phyloP scores from a whole-genome alignment of 2,329 filamentous ascomycete species.

The Parastagonospora avenae region DNA sequence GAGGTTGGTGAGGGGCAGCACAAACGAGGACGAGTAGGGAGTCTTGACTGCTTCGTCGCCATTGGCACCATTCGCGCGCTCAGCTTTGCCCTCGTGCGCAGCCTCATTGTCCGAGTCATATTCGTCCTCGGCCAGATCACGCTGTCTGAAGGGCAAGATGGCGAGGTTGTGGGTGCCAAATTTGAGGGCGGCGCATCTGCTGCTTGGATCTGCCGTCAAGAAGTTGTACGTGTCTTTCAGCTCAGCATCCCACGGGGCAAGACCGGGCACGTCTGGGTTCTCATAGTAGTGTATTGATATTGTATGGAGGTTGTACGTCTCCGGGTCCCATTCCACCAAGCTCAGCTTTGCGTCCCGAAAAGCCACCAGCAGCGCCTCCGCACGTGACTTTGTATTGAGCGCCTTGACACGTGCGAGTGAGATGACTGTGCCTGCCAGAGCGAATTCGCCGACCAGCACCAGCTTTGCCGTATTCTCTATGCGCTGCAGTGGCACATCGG shows the following conservation, averaged over 20 bases:
- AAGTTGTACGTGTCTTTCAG: constrained; percentile 79
- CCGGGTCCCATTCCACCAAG: constrained; percentile 90
- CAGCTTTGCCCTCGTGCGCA: constrained; percentile 34
- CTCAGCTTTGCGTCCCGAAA: constrained; percentile 92
- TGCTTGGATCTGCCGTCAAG: constrained; percentile 86
- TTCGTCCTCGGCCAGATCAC: constrained; percentile 87
- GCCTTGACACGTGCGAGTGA: constrained; percentile 80
- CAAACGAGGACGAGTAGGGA: constrained; percentile 89
- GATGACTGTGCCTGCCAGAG: constrained; percentile 81
- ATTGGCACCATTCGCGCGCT: constrained; percentile 44
- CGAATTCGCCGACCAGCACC: constrained; percentile 82
- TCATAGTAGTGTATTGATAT: constrained; percentile 98
- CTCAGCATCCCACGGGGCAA: constrained; percentile 77
- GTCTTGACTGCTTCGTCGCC: constrained; percentile 55
- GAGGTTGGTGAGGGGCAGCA: constrained; percentile 85
- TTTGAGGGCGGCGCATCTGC: constrained; percentile 90
- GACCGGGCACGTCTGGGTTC: constrained; percentile 80
- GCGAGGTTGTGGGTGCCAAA: constrained; percentile 89
- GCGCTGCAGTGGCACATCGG: constrained; percentile 56
- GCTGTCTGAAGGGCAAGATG: constrained; percentile 88
- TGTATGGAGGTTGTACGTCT: constrained; percentile 77
- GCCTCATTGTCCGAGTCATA: constrained; percentile 84
- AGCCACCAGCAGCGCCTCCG: constrained; percentile 81
- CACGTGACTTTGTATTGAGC: constrained; percentile 74
- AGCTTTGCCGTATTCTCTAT: constrained; percentile 76